phyloP scores from a whole-genome alignment of 1,284 basidiomycete species.

The Ustilago loliicola region DNA sequence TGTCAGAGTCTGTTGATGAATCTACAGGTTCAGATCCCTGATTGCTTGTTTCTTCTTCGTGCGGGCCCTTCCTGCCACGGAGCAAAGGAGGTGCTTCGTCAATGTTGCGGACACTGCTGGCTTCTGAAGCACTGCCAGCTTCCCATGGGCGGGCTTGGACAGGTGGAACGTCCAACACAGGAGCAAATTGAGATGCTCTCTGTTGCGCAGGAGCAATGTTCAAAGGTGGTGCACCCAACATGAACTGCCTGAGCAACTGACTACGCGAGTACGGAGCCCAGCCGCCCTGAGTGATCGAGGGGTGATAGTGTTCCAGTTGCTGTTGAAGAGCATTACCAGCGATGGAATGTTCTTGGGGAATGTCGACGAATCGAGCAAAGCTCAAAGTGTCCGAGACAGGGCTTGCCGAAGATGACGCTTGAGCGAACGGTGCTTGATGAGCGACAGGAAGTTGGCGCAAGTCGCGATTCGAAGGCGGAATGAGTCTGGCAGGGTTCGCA shows the following conservation, averaged over 20 bases:
- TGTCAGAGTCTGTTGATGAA: background rate
- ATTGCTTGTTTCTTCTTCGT: background rate
- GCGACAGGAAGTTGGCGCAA: background rate
- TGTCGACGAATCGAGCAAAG: background rate
- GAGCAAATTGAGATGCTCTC: too few species aligned
- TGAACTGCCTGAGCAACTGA: background rate
- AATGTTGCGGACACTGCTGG: background rate
- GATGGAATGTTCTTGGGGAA: background rate
- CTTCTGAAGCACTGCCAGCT: too few species aligned
- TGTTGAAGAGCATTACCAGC: background rate
- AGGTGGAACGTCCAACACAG: too few species aligned
- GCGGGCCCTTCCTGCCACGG: background rate
- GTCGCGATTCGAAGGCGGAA: background rate
- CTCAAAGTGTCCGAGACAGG: background rate
- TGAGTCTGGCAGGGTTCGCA: background rate
- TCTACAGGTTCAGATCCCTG: background rate
- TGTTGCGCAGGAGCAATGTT: too few species aligned
- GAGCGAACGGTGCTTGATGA: background rate
- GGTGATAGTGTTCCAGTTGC: background rate
- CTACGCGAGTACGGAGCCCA: background rate
- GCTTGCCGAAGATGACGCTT: background rate
- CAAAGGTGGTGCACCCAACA: too few species aligned
- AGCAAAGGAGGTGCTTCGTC: background rate
- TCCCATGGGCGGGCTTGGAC: too few species aligned
- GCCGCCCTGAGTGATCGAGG: background rate